A percentile compares a stretch with the other conserved stretches of the same genome.
These are phyloP conservation scores for Russula foetens DNA, from an alignment of 768 basidiomycete species.

Conservation along the genomic window DNA sequence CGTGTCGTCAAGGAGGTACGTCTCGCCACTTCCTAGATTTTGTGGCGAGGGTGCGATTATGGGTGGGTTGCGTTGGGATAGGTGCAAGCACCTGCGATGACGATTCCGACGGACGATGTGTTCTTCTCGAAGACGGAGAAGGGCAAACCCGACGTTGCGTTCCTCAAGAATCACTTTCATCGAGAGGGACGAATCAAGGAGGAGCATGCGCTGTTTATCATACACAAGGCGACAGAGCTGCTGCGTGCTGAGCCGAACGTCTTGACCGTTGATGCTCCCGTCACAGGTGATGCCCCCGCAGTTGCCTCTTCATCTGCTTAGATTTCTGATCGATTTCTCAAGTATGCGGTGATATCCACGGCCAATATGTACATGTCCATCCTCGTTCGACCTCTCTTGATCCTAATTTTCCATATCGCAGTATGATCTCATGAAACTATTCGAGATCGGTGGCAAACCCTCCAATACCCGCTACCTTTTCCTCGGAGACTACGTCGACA, in stretches of 20 bases:
- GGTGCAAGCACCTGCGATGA: constrained; percentile 98
- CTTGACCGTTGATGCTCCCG: constrained; percentile 90
- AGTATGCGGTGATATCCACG: constrained; percentile 93
- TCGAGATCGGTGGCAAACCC: constrained; percentile 72
- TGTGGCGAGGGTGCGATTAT: neutral
- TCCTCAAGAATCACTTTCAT: constrained; percentile 98
- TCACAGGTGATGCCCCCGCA: constrained; percentile 58
- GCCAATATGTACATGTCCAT: constrained; percentile 80
- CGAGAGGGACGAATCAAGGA: constrained; percentile 90
- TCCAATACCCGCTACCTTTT: constrained; percentile 68
- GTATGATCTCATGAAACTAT: constrained; percentile 76
- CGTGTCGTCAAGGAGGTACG: constrained; percentile 93
- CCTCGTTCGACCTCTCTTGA: neutral
- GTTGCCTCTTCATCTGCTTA: neutral
- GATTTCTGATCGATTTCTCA: neutral
- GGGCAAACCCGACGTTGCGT: constrained; percentile 88
- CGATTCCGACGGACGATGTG: constrained; percentile 83
- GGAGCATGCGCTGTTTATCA: constrained; percentile 91
- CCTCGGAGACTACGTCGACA: constrained; percentile 68
- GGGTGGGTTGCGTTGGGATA: constrained; percentile 27
- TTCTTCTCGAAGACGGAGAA: constrained; percentile 85
- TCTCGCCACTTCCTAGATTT: neutral
- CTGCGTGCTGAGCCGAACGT: constrained; percentile 84
- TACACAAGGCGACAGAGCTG: constrained; percentile 75
- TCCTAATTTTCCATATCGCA: constrained; percentile 23